phyloP scores from a whole-genome alignment of 768 basidiomycete species.

The Jaapia argillacea region DNA sequence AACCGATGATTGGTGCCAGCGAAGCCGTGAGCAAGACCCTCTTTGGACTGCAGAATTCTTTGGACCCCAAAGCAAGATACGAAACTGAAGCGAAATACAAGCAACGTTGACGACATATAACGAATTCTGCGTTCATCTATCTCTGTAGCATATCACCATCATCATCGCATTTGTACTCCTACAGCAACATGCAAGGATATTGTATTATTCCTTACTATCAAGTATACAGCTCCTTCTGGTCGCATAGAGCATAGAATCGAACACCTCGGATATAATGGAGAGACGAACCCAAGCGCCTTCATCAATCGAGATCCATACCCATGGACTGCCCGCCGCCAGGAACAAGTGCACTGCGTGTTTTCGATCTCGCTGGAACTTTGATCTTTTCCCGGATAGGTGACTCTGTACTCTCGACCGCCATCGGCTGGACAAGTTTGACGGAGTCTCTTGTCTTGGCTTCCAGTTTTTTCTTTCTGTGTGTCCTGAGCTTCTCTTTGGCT shows the following conservation, averaged over 20 bases:
- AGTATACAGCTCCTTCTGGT: too few relatives aligned
- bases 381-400: slow-evolving; percentile 67
- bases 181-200: slow-evolving; percentile 6
- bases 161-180: slow-evolving; percentile 10
- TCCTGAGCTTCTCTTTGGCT: slow-evolving; percentile 67
- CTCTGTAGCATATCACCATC: not conserved
- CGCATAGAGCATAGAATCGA: too few relatives aligned
- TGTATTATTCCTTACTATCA: too few relatives aligned
- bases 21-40: slow-evolving; percentile 96
- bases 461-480: slow-evolving; percentile 60
- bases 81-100: slow-evolving; percentile 96
- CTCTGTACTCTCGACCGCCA: slow-evolving; percentile 30
- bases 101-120: slow-evolving; percentile 35
- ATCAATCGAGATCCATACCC: slow-evolving; percentile 82
- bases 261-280: slow-evolving; percentile 7
- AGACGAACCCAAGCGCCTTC: slow-evolving; percentile 7
- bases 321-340: slow-evolving; percentile 80
- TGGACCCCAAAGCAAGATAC: slow-evolving; percentile 75
- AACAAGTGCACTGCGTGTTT: slow-evolving; percentile 62
- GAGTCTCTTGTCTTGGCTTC: slow-evolving; percentile 33
- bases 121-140: not conserved
- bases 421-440: slow-evolving; percentile 59
- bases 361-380: slow-evolving; percentile 41
- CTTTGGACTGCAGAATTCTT: slow-evolving; percentile 83
- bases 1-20: slow-evolving; percentile 96